Conservation (phyloP, 768 basidiomycete species). For the Phaffia australis region DNA sequence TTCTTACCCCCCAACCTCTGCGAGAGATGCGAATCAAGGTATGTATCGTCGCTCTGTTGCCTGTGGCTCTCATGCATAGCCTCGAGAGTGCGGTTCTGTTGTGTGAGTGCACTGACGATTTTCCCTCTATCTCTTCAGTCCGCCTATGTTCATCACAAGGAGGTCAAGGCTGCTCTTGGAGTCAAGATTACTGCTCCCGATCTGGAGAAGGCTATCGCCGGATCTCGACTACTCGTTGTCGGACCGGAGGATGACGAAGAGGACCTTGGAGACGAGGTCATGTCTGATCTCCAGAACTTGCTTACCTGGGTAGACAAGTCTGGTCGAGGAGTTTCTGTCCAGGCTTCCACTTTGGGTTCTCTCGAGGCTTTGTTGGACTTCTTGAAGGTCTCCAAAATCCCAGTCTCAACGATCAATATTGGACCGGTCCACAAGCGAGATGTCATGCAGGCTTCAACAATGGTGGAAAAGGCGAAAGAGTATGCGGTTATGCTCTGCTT, state of each 20-base stretch:
- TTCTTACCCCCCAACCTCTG: conserved; percentile 90
- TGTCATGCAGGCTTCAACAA: conserved; percentile 78
- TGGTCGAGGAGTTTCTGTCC: conserved; percentile 93
- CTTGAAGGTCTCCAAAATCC: conserved; percentile 88
- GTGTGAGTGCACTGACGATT: not conserved
- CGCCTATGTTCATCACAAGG: conserved; percentile 90
- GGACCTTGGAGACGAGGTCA: conserved; percentile 83
- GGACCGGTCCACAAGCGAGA: conserved; percentile 94
- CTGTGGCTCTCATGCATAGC: not conserved
- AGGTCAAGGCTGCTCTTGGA: conserved; percentile 91
- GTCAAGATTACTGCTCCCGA: conserved; percentile 92
- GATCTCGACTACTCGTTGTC: conserved; percentile 80
- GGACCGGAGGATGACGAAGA: conserved; percentile 97
- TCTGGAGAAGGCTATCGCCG: conserved; percentile 94
- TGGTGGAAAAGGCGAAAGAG: conserved; percentile 93
- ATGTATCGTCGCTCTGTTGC: conserved; percentile 26
- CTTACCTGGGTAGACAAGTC: conserved; percentile 85
- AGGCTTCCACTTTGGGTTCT: conserved; percentile 92
- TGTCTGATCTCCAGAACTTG: conserved; percentile 84
- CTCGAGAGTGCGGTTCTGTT: conserved; percentile 4
- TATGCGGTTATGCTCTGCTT: conserved; percentile 92
- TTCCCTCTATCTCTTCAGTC: conserved; percentile 47
- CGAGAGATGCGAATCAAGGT: conserved; percentile 94
- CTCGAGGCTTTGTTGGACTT: conserved; percentile 94
- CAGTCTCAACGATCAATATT: conserved; percentile 93